Conservation (phyloP, 2,329 filamentous ascomycete species). For the Phyllachora maydis region DNA sequence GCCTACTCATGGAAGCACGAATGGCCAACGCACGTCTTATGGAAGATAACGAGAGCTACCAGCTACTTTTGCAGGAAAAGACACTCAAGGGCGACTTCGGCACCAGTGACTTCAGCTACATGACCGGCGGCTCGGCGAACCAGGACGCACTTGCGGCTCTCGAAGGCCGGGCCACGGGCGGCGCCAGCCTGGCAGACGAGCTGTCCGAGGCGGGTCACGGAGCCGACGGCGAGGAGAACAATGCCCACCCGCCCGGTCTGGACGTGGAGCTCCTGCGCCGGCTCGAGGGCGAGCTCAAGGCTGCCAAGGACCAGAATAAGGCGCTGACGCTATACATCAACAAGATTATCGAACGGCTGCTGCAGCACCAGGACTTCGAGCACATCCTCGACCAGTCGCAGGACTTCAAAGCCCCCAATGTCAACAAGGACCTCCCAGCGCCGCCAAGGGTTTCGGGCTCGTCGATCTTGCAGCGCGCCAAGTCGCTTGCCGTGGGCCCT, state of each 20-base stretch:
- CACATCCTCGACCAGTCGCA: conserved; percentile 71
- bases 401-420: conserved; percentile 34
- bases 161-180: conserved; percentile 28
- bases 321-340: conserved; percentile 95
- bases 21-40: conserved; percentile 92
- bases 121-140: conserved; percentile 33
- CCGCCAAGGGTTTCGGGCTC: conserved; percentile 30
- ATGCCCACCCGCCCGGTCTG: too few species aligned
- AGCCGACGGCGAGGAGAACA: conserved; percentile 17
- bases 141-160: conserved; percentile 43
- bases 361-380: conserved; percentile 90
- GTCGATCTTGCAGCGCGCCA: conserved; percentile 38
- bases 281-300: conserved; percentile 60
- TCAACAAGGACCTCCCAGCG: conserved; percentile 70
- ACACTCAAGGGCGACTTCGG: conserved; percentile 87
- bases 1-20: conserved; percentile 71
- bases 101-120: conserved; percentile 61
- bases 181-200: conserved; percentile 65
- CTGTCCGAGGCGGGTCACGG: conserved; percentile 52
- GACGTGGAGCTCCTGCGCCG: too few species aligned
- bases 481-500: conserved; percentile 32
- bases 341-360: conserved; percentile 89
- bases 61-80: conserved; percentile 82
- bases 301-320: conserved; percentile 85
- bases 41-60: conserved; percentile 98